Percentiles rank a stretch among this genome's conserved stretches.
Evolutionary conservation across 306 rosid species (phyloP).

Genomic region (Quercus variabilis): DNA sequence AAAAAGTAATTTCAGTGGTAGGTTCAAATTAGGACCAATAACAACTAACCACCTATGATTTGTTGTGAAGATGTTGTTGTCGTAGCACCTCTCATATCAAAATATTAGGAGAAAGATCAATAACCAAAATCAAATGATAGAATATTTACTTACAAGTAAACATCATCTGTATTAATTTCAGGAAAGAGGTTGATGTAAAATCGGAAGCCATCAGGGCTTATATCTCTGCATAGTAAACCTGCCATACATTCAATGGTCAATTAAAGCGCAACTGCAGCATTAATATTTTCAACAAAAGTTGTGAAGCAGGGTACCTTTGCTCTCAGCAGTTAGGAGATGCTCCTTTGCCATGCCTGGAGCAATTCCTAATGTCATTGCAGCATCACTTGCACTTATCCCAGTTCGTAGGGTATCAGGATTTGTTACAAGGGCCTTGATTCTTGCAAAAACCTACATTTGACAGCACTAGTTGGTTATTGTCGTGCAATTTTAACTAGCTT

Average conservation of each 20-base stretch:
- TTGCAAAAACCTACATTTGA: constrained; percentile 62
- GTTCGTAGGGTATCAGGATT: constrained; percentile 75
- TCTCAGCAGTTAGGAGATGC: constrained; percentile 92
- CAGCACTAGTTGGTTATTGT: constrained; percentile 12
- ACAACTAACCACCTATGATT: no score
- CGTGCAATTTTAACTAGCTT: constrained; percentile 16
- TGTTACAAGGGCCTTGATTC: constrained; percentile 65
- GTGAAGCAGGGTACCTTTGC: constrained; percentile 54
- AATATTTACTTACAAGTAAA: constrained; percentile 63
- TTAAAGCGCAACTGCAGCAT: constrained; percentile 9
- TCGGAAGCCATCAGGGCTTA: constrained; percentile 91
- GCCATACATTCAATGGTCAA: constrained; percentile 31
- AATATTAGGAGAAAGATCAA: background rate
- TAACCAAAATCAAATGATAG: background rate
- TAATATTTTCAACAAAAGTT: constrained; percentile 6
- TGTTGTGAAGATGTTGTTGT: no score
- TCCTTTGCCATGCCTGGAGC: constrained; percentile 99
- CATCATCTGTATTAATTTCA: constrained; percentile 55
- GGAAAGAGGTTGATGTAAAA: constrained; percentile 72
- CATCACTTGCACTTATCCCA: constrained; percentile 93
- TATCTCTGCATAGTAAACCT: constrained; percentile 92
- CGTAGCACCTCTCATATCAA: background rate
- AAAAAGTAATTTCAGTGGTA: no score
- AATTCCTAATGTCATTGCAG: constrained; percentile 84
- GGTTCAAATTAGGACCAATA: no score